Base-by-base conservation (phyloP, 2,329 filamentous ascomycete genomes). In the Coleophoma cylindrospora region DNA sequence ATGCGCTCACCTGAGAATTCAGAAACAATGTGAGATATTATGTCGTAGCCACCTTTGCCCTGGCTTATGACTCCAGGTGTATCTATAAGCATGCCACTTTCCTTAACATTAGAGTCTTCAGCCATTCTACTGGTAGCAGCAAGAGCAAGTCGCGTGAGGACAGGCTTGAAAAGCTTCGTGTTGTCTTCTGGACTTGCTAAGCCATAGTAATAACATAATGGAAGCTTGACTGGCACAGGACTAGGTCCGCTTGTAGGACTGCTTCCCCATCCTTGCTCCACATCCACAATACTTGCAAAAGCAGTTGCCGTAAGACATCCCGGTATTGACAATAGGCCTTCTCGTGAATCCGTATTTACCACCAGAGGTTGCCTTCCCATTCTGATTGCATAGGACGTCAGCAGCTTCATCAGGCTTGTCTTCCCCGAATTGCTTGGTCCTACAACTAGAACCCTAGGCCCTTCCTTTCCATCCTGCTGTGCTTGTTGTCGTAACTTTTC, bases 201-300 rank as follows among this genome's bases (percentile, higher is more conserved):
- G 14, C 94, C 92, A 66, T 89, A 95, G 68, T 91, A 89, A 65
- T 96, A 95, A 27, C 92, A 90, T 48, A 99, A 72, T 5, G 94
- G 94, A 60, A 96, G 76, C 73, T 96, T 97, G 47, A 96, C 89
- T 0, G 92, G 91, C 15, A 95, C 84, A 1, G 84, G 81, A 59
- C 87, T 94, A 0, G 94, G 91, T 0, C 92, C 94, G 57, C 88
- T 95, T 61, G 91, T 95, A 0, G 92, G 91, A 59, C 89, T 91
- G 57, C 81, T 89, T 10, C 94, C 94, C 84, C 91, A 96, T 17
- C 88, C 89, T 54, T 90, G 86, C 61, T 92, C 88, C 22, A 95
- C 78, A 67, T 97, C 92, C 71, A 97, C 81, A 60, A 95, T 81
- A 0, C 87, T 90, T 10, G 87, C 87, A 64, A 95, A 91, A 4